phyloP scores from a whole-genome alignment of 805 yeast genomes.

The Ogataea philodendri region DNA sequence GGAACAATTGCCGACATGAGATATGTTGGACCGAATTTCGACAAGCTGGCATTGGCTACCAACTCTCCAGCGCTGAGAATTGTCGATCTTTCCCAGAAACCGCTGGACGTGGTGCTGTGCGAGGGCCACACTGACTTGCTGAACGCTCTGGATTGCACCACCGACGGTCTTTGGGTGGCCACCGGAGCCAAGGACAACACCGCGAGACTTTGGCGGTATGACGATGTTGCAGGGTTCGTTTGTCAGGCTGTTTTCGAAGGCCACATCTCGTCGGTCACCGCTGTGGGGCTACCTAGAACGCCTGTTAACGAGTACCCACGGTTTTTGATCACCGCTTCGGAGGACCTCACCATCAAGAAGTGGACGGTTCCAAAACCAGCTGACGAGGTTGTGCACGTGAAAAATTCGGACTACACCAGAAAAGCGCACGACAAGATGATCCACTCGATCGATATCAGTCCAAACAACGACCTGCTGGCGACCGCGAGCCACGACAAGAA shows the following conservation, averaged over 20 bases:
- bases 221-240: constrained; percentile 41
- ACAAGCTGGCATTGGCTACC: constrained; percentile 79
- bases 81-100: constrained; percentile 55
- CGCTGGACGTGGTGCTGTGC: constrained; percentile 59
- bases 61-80: constrained; percentile 87
- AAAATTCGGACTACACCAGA: constrained; percentile 80
- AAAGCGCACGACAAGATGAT: constrained; percentile 97
- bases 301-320: constrained; percentile 48
- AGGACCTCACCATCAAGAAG: constrained; percentile 80
- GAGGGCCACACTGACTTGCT: constrained; percentile 87
- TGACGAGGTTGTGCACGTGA: constrained; percentile 36
- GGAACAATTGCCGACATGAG: constrained; percentile 92
- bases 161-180: constrained; percentile 85
- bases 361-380: constrained; percentile 68
- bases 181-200: constrained; percentile 89
- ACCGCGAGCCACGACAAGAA: constrained; percentile 94
- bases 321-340: constrained; percentile 78
- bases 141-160: constrained; percentile 72
- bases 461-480: constrained; percentile 83
- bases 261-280: constrained; percentile 83
- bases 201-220: constrained; percentile 78
- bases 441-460: constrained; percentile 84
- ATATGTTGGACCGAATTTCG: constrained; percentile 62
- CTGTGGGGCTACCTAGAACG: constrained; percentile 69
- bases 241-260: constrained; percentile 71